Evolutionary conservation across 345 rosid genomes (phyloP), one percentile per base, ranked within the genome.

Genomic region (Salix dunnii): DNA sequence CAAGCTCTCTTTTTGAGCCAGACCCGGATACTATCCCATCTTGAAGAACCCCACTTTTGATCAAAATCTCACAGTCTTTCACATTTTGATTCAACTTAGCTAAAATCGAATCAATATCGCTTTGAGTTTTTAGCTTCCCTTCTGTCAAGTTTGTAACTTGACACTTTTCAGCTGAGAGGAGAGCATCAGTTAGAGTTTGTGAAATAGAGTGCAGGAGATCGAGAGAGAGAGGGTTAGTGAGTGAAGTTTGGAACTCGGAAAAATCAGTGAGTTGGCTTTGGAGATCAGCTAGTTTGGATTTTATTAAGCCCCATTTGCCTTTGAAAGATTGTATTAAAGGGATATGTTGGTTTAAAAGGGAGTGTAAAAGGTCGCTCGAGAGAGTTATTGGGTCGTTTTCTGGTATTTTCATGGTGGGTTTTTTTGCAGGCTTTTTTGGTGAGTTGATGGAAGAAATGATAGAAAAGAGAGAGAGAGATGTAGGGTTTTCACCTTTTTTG

Each of bases 121-220:
- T 95, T 88, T 95, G 99, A 35, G 99, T 91, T 76, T 79, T 85
- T 76, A 95, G 94, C 85, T 95, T 95, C 5, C 98, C 98, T 46
- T 90, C 86, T 5, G 88, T 67, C 62, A 93, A 88, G 79, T 81
- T 80, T 18, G 80, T 35, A 10, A 77, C 63, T 31, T 86, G 84
- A 25, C 97, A 95, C 55, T 86, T 88, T 42, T 76, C 67, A 53
- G 91, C 89, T 2, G 91, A 80, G 14, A 80, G 68, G 23, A 86
- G 75, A 17, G 94, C 91, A 58, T 84, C 91, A 73, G 73, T 68
- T 2, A 95, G 84, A n/a, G 97, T 82, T 55, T 70, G 79, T 1
- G 86, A 77, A 43, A 89, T 73, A 35, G 97, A 84, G 55, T 35
- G 42, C 17, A 93, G 84, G 38, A 91, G 92, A 81, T 90, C 94